Evolutionary conservation across 1,139 yeast genomes (phyloP).

Genomic region (Groenewaldozyma sp.): DNA sequence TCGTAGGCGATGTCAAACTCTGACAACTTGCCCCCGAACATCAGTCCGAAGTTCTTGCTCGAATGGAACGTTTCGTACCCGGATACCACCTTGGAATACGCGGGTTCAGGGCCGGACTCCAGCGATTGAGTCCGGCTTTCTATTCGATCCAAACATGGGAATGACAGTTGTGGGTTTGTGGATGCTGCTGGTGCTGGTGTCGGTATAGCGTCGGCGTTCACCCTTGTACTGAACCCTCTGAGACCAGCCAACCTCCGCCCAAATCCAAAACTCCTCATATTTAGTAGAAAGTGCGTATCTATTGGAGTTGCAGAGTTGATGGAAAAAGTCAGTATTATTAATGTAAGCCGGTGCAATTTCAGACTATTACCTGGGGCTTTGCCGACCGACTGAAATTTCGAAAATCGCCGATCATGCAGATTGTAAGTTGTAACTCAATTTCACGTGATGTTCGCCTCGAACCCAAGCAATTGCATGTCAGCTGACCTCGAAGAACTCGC

Average conservation of each 20-base stretch:
- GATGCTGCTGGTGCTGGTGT: slow-evolving; percentile 9
- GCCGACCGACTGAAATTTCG: too few relatives aligned
- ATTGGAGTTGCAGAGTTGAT: too few relatives aligned
- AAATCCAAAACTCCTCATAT: not conserved
- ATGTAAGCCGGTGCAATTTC: too few relatives aligned
- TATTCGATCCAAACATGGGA: slow-evolving; percentile 77
- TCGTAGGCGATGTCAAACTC: slow-evolving; percentile 79
- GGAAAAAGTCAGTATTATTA: too few relatives aligned
- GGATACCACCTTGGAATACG: slow-evolving; percentile 59
- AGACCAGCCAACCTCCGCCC: not conserved
- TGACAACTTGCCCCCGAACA: slow-evolving; percentile 73
- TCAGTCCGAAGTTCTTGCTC: slow-evolving; percentile 54
- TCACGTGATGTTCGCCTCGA: too few relatives aligned
- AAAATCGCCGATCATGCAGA: too few relatives aligned
- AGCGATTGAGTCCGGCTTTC: slow-evolving; percentile 47
- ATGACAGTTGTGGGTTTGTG: slow-evolving; percentile 58
- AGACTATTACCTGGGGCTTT: too few relatives aligned
- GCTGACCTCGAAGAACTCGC: too few relatives aligned
- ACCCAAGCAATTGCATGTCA: too few relatives aligned
- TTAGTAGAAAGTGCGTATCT: not conserved
- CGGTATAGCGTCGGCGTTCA: too few relatives aligned
- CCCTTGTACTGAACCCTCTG: too few relatives aligned
- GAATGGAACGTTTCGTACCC: slow-evolving; percentile 58
- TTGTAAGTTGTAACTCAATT: too few relatives aligned
- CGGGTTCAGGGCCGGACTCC: slow-evolving; percentile 78